Evolutionary conservation across 805 yeast genomes (phyloP).

Genomic region (Candida insectalens): DNA sequence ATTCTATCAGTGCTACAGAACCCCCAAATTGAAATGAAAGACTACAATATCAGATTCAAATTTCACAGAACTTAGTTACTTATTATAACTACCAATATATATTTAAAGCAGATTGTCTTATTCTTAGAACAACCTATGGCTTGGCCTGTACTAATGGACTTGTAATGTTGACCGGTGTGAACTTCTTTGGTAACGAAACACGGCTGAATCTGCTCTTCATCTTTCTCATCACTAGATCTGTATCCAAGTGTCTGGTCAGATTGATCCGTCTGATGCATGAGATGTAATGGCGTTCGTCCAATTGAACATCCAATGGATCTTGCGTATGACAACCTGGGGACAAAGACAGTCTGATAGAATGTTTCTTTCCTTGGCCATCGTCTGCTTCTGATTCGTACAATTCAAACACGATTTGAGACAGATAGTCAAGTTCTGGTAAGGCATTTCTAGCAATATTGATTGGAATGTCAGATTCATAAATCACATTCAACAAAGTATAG

Average conservation of each 20-base stretch:
- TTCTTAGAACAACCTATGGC: slow-evolving; percentile 4
- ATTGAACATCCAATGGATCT: slow-evolving; percentile 92
- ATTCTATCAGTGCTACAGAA: background rate
- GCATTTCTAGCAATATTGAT: slow-evolving; percentile 93
- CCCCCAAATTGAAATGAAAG: background rate
- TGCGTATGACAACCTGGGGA: slow-evolving; percentile 98
- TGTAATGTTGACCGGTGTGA: slow-evolving; percentile 80
- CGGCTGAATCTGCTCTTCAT: slow-evolving; percentile 74
- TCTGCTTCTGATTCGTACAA: slow-evolving; percentile 69
- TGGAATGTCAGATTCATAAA: slow-evolving; percentile 90
- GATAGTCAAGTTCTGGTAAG: slow-evolving; percentile 89
- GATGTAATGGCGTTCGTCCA: slow-evolving; percentile 93
- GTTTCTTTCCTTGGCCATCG: slow-evolving; percentile 62
- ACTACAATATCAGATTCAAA: background rate
- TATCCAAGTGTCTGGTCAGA: slow-evolving; percentile 86
- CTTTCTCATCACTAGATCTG: slow-evolving; percentile 78
- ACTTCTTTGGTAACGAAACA: slow-evolving; percentile 84
- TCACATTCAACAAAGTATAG: slow-evolving; percentile 81
- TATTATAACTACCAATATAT: background rate
- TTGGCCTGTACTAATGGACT: slow-evolving; percentile 29
- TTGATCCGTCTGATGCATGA: slow-evolving; percentile 90
- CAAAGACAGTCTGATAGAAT: slow-evolving; percentile 81
- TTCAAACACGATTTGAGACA: slow-evolving; percentile 92
- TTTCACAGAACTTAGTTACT: background rate
- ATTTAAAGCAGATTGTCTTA: slow-evolving; percentile 3